A percentile compares a stretch with the other conserved stretches of the same genome.
Conservation (phyloP, 768 basidiomycete species). For the Epithele typhae region DNA sequence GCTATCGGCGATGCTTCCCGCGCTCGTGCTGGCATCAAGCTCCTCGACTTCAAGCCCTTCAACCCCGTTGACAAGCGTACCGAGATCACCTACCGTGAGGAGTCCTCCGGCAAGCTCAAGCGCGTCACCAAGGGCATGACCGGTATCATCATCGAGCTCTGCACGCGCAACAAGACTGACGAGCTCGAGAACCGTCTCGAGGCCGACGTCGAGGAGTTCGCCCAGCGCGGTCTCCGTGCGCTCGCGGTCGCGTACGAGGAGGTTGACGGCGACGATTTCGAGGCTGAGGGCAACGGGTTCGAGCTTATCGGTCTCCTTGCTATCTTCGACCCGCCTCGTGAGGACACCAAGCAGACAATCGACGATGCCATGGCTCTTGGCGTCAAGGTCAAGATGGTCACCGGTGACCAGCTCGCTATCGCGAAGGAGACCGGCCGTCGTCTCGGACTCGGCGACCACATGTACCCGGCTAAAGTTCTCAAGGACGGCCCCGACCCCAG, state of each 20-base stretch:
- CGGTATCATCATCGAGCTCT: slow-evolving; percentile 95
- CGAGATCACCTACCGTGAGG: slow-evolving; percentile 96
- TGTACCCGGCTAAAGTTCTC: slow-evolving; percentile 99
- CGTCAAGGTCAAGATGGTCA: slow-evolving; percentile 99
- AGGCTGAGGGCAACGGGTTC: slow-evolving; percentile 90
- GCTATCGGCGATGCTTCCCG: slow-evolving; percentile 68
- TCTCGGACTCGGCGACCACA: slow-evolving; percentile 97
- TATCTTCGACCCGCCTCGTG: slow-evolving; percentile 96
- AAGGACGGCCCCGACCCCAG: slow-evolving; percentile 93
- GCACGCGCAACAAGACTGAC: slow-evolving; percentile 95
- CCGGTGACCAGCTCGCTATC: slow-evolving; percentile 99
- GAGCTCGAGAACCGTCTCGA: slow-evolving; percentile 85
- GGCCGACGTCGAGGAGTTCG: slow-evolving; percentile 92
- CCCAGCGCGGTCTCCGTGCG: slow-evolving; percentile 90
- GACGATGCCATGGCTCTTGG: slow-evolving; percentile 95
- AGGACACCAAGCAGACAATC: slow-evolving; percentile 98
- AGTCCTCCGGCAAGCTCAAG: slow-evolving; percentile 93
- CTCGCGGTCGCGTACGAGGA: slow-evolving; percentile 95
- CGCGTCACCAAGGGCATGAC: slow-evolving; percentile 99
- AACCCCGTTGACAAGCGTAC: slow-evolving; percentile 99
- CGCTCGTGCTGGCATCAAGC: slow-evolving; percentile 90
- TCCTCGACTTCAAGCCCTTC: slow-evolving; percentile 99
- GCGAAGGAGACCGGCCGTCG: slow-evolving; percentile 99
- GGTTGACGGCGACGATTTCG: slow-evolving; percentile 72
- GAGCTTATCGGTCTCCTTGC: slow-evolving; percentile 93